Evolutionary conservation across 768 basidiomycete genomes (phyloP).

Genomic region (Suillus lakei): DNA sequence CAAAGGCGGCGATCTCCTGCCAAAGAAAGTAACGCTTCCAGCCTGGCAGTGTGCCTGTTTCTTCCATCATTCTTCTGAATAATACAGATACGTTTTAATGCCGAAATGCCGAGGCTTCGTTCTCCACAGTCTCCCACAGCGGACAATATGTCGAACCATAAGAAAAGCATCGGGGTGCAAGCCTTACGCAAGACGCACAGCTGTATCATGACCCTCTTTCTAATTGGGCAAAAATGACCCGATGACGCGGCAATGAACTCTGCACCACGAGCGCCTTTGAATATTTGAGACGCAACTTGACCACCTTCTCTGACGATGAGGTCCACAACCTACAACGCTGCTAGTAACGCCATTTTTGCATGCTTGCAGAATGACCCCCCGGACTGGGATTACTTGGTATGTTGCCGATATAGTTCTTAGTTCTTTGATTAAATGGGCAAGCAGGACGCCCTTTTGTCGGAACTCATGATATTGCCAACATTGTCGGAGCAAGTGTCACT

Average conservation of each 20-base stretch:
- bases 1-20: not conserved
- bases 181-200: slow-evolving; percentile 34
- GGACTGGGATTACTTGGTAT: slow-evolving; percentile 37
- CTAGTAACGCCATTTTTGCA: slow-evolving; percentile 15
- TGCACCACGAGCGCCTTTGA: not conserved
- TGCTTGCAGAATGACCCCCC: slow-evolving; percentile 28
- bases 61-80: slow-evolving; percentile 3
- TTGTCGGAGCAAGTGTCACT: slow-evolving; percentile 36
- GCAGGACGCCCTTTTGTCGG: slow-evolving; percentile 2
- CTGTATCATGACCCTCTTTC: slow-evolving; percentile 28
- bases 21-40: not conserved
- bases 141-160: slow-evolving; percentile 28
- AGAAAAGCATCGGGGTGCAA: slow-evolving; percentile 30
- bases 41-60: slow-evolving; percentile 1
- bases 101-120: slow-evolving; percentile 38
- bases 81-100: slow-evolving; percentile 11
- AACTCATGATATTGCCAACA: slow-evolving; percentile 1
- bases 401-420: slow-evolving; percentile 13
- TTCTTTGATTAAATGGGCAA: not conserved
- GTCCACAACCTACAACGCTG: not conserved
- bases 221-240: slow-evolving; percentile 5
- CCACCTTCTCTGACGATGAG: not conserved
- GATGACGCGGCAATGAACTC: not conserved
- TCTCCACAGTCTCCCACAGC: slow-evolving; percentile 42
- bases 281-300: not conserved